These are phyloP conservation scores for Lactarius psammicola DNA, from an alignment of 768 basidiomycete species.

Conservation along the genomic window DNA sequence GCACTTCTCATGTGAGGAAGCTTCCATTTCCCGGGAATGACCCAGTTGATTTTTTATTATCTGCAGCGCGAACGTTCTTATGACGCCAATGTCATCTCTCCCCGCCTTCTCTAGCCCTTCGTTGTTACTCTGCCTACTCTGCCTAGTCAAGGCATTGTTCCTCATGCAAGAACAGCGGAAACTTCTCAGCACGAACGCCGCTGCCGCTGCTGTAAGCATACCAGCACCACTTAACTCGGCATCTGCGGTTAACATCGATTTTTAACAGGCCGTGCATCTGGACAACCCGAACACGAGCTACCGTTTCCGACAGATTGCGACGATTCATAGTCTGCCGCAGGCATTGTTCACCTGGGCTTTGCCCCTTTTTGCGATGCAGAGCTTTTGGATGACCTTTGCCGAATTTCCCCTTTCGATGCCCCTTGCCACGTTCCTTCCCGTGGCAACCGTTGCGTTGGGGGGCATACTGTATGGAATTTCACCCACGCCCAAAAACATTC, in stretches of 20 bases:
- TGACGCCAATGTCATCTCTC: neutral
- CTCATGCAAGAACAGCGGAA: neutral
- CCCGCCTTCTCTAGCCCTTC: neutral
- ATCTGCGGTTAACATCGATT: neutral
- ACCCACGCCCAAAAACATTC: conserved; percentile 1
- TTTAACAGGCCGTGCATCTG: neutral
- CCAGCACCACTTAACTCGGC: no score
- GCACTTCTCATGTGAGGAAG: no score
- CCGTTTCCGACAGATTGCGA: no score
- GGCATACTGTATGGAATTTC: conserved; percentile 11
- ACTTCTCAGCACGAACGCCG: no score
- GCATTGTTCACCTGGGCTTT: no score
- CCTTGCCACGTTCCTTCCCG: neutral
- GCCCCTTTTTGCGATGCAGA: conserved; percentile 15
- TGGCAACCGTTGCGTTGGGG: neutral
- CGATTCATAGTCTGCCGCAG: no score
- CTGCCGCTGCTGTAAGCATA: neutral
- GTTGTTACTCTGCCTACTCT: neutral
- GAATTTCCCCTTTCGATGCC: neutral
- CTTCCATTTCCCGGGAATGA: no score
- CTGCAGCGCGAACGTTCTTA: neutral
- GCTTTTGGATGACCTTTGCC: conserved; percentile 13
- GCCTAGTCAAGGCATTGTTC: neutral
- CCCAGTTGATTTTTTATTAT: neutral
- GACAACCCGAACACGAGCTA: no score